These are phyloP conservation scores for Leccinum holopus DNA, from an alignment of 1,284 basidiomycete genomes.

Conservation along the genomic window DNA sequence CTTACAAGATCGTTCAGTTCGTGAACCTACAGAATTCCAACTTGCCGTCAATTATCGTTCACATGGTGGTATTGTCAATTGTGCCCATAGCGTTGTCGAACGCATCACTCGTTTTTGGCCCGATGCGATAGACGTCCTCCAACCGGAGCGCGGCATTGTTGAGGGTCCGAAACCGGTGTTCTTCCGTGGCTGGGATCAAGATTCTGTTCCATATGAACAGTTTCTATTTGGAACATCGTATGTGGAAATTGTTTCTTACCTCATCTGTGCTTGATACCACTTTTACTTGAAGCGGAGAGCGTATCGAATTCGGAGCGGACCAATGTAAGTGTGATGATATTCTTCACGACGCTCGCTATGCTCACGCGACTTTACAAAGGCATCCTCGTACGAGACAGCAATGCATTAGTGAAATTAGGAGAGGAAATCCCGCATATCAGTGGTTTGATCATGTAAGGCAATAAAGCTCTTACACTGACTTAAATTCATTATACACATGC, in stretches of 20 bases:
- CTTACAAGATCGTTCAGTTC: slow-evolving; percentile 18
- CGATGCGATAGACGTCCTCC: slow-evolving; percentile 60
- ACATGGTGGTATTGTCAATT: slow-evolving; percentile 66
- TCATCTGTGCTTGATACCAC: slow-evolving; percentile 1
- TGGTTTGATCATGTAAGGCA: slow-evolving; percentile 60
- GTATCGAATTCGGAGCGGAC: slow-evolving; percentile 64
- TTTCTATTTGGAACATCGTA: slow-evolving; percentile 55
- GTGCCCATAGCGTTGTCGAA: slow-evolving; percentile 62
- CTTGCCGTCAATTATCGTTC: slow-evolving; percentile 68
- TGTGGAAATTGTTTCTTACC: slow-evolving; percentile 13
- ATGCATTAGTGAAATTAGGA: slow-evolving; percentile 48
- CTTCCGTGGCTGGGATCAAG: slow-evolving; percentile 53
- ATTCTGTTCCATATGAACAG: slow-evolving; percentile 53
- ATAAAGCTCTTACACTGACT: background rate
- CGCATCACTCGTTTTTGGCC: slow-evolving; percentile 65
- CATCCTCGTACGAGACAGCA: slow-evolving; percentile 66
- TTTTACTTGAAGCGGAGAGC: slow-evolving; percentile 39
- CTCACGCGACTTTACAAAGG: slow-evolving; percentile 37
- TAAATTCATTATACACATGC: background rate
- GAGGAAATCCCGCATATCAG: slow-evolving; percentile 54
- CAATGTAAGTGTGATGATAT: slow-evolving; percentile 48
- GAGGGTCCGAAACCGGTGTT: slow-evolving; percentile 61
- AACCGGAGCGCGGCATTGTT: slow-evolving; percentile 56
- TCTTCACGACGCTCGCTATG: background rate
- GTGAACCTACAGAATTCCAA: slow-evolving; percentile 52